These are phyloP conservation scores for Metarhizium guizhouense DNA, from an alignment of 2,329 filamentous ascomycete genomes.

Conservation along the genomic window DNA sequence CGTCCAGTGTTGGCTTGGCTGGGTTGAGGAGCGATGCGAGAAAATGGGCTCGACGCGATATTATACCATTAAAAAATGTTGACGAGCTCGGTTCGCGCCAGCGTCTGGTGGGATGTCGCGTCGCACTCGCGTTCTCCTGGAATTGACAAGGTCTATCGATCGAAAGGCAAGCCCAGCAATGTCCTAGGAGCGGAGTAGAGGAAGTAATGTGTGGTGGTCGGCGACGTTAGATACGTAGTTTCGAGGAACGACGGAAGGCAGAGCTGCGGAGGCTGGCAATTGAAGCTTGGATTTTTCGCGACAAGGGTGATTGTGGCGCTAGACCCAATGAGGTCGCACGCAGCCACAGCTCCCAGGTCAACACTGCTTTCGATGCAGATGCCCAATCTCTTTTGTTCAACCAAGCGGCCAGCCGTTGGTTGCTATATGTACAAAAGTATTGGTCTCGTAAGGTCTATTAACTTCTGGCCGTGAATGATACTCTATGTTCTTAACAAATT, in stretches of 20 bases:
- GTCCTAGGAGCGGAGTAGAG: background rate
- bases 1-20: background rate
- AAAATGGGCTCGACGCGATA: slow-evolving; percentile 5
- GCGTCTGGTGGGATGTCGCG: background rate
- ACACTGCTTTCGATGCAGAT: background rate
- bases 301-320: slow-evolving; percentile 16
- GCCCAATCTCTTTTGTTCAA: background rate
- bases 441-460: too few relatives aligned
- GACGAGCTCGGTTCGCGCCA: background rate
- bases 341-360: slow-evolving; percentile 5
- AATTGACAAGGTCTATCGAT: background rate
- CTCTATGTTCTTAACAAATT: too few relatives aligned
- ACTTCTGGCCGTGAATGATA: too few relatives aligned
- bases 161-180: background rate
- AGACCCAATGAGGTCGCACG: slow-evolving; percentile 24
- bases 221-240: background rate
- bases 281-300: slow-evolving; percentile 8
- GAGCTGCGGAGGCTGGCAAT: slow-evolving; percentile 4
- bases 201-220: background rate
- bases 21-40: background rate
- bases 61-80: slow-evolving; percentile 4
- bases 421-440: too few relatives aligned
- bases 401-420: too few relatives aligned
- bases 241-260: background rate
- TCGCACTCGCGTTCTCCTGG: background rate